phyloP scores from a whole-genome alignment of 768 basidiomycete species.

The Rhodotorula diobovata region DNA sequence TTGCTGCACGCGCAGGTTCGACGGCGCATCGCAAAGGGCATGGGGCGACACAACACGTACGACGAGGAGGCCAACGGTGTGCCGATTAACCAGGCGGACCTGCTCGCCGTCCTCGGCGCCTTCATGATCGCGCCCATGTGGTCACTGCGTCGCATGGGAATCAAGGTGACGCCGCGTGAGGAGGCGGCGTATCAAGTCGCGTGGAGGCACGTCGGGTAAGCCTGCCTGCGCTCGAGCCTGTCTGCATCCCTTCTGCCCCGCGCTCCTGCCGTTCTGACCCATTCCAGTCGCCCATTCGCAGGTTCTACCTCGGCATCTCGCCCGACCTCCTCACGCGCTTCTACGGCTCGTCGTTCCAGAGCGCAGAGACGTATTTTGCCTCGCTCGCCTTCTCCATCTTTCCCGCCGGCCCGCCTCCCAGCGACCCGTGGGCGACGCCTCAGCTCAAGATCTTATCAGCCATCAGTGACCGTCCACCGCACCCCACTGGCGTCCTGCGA shows the following conservation, averaged over 20 bases:
- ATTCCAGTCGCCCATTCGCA: neutral
- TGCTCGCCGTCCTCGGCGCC: conserved; percentile 45
- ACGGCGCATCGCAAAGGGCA: conserved; percentile 35
- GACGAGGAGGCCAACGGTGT: conserved; percentile 42
- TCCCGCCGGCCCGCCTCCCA: conserved; percentile 19
- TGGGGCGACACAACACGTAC: conserved; percentile 42
- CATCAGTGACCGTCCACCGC: conserved; percentile 43
- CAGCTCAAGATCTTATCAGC: conserved; percentile 45
- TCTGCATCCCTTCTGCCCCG: neutral
- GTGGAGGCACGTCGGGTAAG: conserved; percentile 48
- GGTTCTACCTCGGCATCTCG: conserved; percentile 46
- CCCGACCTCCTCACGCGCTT: conserved; percentile 35
- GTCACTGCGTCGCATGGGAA: conserved; percentile 43
- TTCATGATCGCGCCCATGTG: conserved; percentile 47
- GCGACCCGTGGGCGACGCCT: conserved; percentile 36
- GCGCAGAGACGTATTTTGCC: conserved; percentile 42
- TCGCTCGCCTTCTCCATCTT: conserved; percentile 45
- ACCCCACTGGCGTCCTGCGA: conserved; percentile 26
- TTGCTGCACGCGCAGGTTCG: conserved; percentile 46
- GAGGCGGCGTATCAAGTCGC: conserved; percentile 41
- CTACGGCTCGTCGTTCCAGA: conserved; percentile 36
- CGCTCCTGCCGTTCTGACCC: neutral
- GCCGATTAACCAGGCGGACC: conserved; percentile 47
- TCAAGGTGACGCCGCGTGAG: conserved; percentile 39
- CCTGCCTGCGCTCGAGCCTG: too few species aligned